Evolutionary conservation across 805 yeast species (phyloP), one percentile per base, ranked within the genome.

Genomic region (Sungouiozyma intestinalis): DNA sequence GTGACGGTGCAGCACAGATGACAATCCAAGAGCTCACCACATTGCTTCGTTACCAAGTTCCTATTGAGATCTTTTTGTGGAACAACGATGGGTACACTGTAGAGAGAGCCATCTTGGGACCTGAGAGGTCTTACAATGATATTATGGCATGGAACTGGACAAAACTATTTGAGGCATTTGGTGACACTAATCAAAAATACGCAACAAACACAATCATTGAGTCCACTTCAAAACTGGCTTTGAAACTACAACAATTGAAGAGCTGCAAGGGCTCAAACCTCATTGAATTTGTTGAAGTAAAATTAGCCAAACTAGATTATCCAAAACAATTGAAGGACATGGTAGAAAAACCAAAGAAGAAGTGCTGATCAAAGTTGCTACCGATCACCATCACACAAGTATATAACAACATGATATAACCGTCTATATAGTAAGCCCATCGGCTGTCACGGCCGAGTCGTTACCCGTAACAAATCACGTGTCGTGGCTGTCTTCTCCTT

Each of bases 1-100:
- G 97, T 43, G 97, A 88, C 60, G 97, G 97, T 55, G 80, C 95
- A 2, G 90, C 95, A 2, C 95, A 85, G 66, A 84, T 88, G 95
- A 86, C 96, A 3, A 69, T 82, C 42, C 95, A 88, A 68, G 97
- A 88, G 57, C 62, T 80, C 39, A 75, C 85, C 1, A 71, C 85
- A 2, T 76, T 74, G 54, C 60, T 82, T 33, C 73, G 85, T 47
- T 66, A 73, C 47, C 67, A 69, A 16, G 68, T 81, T 35, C 74
- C 73, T 32, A 85, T 94, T 17, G 74, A 81, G 35, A 71, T 88
- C 20, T 73, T 87, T 51, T 62, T 88, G 40, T 66, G 86, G 63
- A 88, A 88, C 64, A 88, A 88, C 63, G 73, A 74, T 44, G 97
- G 97, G 1, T 88, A 88, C 65, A 81, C 95, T 0, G 86, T 88